These are phyloP conservation scores for Irpex sp. DNA, from an alignment of 1,284 basidiomycete species.

Conservation along the genomic window DNA sequence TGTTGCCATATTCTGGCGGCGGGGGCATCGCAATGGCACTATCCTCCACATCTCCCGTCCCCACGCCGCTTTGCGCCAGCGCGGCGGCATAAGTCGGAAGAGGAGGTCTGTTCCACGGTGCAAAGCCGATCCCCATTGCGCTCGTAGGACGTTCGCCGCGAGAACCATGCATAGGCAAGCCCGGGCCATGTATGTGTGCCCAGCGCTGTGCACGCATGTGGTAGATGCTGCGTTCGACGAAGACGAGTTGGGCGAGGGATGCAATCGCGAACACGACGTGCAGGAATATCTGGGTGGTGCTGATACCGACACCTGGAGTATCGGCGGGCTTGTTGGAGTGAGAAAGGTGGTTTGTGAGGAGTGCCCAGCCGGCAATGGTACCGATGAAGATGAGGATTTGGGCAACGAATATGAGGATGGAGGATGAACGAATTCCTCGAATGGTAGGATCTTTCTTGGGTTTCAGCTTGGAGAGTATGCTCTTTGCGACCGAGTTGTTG, in stretches of 20 bases:
- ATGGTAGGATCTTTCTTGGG: slow-evolving; percentile 35
- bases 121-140: slow-evolving; percentile 38
- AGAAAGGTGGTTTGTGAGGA: slow-evolving; percentile 31
- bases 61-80: slow-evolving; percentile 60
- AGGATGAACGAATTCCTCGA: slow-evolving; percentile 43
- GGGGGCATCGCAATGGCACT: slow-evolving; percentile 60
- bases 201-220: slow-evolving; percentile 64
- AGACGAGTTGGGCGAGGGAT: slow-evolving; percentile 47
- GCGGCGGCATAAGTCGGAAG: slow-evolving; percentile 69
- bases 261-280: slow-evolving; percentile 55
- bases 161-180: slow-evolving; percentile 42
- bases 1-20: slow-evolving; percentile 70
- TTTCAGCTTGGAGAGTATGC: slow-evolving; percentile 24
- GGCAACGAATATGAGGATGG: slow-evolving; percentile 39
- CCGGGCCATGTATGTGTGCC: slow-evolving; percentile 53
- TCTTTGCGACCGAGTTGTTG: slow-evolving; percentile 26
- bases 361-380: slow-evolving; percentile 54
- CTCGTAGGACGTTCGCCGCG: slow-evolving; percentile 17
- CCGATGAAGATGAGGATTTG: slow-evolving; percentile 44
- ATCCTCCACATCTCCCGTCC: slow-evolving; percentile 75
- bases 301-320: slow-evolving; percentile 10
- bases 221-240: slow-evolving; percentile 62
- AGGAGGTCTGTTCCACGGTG: slow-evolving; percentile 68
- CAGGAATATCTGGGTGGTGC: slow-evolving; percentile 44
- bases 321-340: slow-evolving; percentile 5